A percentile compares a stretch with the other conserved stretches of the same genome.
phyloP scores from a whole-genome alignment of 371 early-diverging fungal genomes.

The Chytridium lagenaria region DNA sequence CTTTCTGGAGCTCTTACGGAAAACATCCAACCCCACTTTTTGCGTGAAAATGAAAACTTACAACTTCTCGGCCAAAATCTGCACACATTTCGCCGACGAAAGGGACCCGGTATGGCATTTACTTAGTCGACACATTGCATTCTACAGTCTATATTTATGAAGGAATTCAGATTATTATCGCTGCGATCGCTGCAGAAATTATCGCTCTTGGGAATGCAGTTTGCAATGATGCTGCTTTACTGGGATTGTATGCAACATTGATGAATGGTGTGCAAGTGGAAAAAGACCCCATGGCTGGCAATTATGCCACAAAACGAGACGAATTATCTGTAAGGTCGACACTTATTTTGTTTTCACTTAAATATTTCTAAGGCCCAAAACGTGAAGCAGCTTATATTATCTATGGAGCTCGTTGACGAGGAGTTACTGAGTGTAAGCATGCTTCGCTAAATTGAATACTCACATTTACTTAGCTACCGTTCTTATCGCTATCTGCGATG shows the following conservation, averaged over 20 bases:
- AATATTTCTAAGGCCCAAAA: too few species aligned
- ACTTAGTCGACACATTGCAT: not conserved
- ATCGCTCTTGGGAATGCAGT: not conserved
- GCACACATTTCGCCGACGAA: not conserved
- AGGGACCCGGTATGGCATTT: conserved; percentile 4
- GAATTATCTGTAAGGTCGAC: too few species aligned
- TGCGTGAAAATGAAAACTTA: not conserved
- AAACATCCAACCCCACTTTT: not conserved
- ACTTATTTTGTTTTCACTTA: too few species aligned
- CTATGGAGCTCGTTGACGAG: not conserved
- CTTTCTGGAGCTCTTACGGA: conserved; percentile 10
- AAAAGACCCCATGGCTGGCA: too few species aligned
- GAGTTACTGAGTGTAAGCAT: not conserved
- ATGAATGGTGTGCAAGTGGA: too few species aligned
- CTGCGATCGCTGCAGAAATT: not conserved
- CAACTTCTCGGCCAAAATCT: not conserved
- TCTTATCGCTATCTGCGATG: too few species aligned
- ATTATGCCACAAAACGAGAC: too few species aligned
- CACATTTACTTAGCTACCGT: too few species aligned
- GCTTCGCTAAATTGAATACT: too few species aligned
- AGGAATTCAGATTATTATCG: conserved; percentile 2
- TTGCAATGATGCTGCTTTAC: not conserved
- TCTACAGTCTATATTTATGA: too few species aligned
- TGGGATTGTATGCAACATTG: too few species aligned
- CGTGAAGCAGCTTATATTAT: too few species aligned